These are phyloP conservation scores for Lasiosphaeria miniovina DNA, from an alignment of 495 filamentous ascomycete genomes.

Conservation along the genomic window DNA sequence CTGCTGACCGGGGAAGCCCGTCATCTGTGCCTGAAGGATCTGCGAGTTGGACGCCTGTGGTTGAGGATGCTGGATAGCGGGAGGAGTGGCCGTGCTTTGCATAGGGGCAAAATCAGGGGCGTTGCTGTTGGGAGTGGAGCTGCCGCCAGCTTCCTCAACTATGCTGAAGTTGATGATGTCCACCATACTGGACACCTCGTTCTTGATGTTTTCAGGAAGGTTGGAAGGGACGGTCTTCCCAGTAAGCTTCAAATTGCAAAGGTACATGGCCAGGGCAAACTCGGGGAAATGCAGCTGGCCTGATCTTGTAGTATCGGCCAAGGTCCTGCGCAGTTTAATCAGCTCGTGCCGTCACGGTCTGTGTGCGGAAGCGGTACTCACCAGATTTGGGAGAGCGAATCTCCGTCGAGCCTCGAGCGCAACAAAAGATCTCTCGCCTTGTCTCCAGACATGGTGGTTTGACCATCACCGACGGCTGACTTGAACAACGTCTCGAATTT, in stretches of 20 bases:
- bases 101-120: conserved; percentile 71
- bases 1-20: conserved; percentile 63
- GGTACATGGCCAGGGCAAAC: conserved; percentile 97
- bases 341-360: conserved; percentile 3
- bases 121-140: conserved; percentile 56
- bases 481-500: conserved; percentile 99
- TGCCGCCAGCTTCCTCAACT: conserved; percentile 60
- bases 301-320: conserved; percentile 96
- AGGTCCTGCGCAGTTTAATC: conserved; percentile 54
- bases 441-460: conserved; percentile 84
- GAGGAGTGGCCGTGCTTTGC: conserved; percentile 62
- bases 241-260: conserved; percentile 89
- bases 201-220: conserved; percentile 82
- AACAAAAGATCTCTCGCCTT: conserved; percentile 85
- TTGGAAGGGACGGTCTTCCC: conserved; percentile 73
- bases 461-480: conserved; percentile 81
- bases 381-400: conserved; percentile 85
- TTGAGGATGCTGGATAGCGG: conserved; percentile 82
- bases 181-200: conserved; percentile 99
- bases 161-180: conserved; percentile 98
- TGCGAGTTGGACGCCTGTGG: conserved; percentile 76
- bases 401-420: conserved; percentile 79
- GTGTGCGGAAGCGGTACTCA: conserved; percentile 33
- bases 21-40: conserved; percentile 71
- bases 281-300: conserved; percentile 97